Percentiles rank a stretch among this genome's conserved stretches.
Conservation (phyloP, 1,284 basidiomycete species). For the Cutaneotrichosporon spelunceum region DNA sequence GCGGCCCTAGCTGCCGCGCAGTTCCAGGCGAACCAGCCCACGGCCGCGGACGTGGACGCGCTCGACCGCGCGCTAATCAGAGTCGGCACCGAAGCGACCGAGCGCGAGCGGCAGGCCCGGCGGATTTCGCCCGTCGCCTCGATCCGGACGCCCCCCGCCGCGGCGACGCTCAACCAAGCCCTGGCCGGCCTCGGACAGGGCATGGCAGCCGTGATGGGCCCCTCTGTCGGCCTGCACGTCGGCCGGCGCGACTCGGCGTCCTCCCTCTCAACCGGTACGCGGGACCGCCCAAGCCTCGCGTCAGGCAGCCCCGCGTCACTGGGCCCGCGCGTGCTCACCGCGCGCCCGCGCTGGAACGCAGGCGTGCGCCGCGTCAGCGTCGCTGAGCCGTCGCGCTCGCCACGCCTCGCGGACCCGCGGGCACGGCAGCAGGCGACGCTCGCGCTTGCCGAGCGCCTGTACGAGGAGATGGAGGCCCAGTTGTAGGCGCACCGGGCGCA, state of each 20-base stretch:
- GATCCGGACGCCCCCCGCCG: neutral
- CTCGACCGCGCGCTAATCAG: neutral
- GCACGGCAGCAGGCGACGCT: conserved; percentile 15
- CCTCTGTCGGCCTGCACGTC: neutral
- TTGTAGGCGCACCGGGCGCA: conserved; percentile 1
- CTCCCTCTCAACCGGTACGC: neutral
- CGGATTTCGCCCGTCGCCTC: neutral
- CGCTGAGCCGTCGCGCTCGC: neutral
- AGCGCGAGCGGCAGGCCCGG: neutral
- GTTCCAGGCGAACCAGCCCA: neutral
- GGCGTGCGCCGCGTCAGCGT: neutral
- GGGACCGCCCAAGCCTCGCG: neutral
- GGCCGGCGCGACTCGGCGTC: neutral
- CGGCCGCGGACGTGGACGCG: neutral
- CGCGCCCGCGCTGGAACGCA: neutral
- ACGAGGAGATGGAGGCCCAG: conserved; percentile 27
- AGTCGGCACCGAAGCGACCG: neutral
- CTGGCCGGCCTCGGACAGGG: neutral
- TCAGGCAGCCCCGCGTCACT: neutral
- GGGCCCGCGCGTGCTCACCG: neutral
- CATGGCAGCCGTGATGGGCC: neutral
- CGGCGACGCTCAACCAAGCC: neutral
- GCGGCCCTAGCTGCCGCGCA: conserved; percentile 12
- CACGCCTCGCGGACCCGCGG: conserved; percentile 10
- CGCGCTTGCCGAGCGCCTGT: conserved; percentile 23